Evolutionary conservation across 2,329 filamentous ascomycete species (phyloP), one percentile per base, ranked within the genome.

Genomic region (Apiospora hydei): DNA sequence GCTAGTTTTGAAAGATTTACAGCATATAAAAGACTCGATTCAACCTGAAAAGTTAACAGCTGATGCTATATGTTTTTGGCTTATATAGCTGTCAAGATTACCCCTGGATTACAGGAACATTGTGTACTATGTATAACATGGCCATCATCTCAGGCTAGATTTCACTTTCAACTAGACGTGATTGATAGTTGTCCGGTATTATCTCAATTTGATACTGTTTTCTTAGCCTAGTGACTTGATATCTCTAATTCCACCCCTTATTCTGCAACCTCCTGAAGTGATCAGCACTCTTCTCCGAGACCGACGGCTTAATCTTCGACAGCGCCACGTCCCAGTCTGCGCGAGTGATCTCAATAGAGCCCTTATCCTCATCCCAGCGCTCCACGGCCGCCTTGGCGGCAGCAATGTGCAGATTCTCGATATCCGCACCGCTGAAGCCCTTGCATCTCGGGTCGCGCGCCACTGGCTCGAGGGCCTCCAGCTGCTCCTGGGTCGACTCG

Each of bases 381-480:
- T 77, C 73, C 41, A 81, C 74, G 4, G 77, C 75, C 0, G 78
- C 76, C 71, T 81, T 76, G 21, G 74, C 79, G 13, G 80, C 80
- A 0, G 78, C 77, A 18, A 75, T 74, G 68, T 81, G 78, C n/a
- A 91, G 83, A 74, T 89, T 90, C 44, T 86, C 85, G 51, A 92
- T 81, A 77, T 92, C 90, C 1, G 90, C 90, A 73, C 90, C 90
- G 73, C 93, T 96, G 81, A 96, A 98, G 34, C 93, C 90, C 13
- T 88, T 86, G 80, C 95, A 98, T 14, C 90, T 85, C 11, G 78
- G 72, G 72, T 92, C 91, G 44, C 88, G 85, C 0, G 94, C 96
- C 5, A 98, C 86, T 3, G 83, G 82, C 3, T 89, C 89, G 1
- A 96, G 83, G 0, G 85, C 78, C 13, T 78, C 74, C 14, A 80